Evolutionary conservation across 2,329 filamentous ascomycete genomes (phyloP).

Genomic region (Nigrospora osmanthi): DNA sequence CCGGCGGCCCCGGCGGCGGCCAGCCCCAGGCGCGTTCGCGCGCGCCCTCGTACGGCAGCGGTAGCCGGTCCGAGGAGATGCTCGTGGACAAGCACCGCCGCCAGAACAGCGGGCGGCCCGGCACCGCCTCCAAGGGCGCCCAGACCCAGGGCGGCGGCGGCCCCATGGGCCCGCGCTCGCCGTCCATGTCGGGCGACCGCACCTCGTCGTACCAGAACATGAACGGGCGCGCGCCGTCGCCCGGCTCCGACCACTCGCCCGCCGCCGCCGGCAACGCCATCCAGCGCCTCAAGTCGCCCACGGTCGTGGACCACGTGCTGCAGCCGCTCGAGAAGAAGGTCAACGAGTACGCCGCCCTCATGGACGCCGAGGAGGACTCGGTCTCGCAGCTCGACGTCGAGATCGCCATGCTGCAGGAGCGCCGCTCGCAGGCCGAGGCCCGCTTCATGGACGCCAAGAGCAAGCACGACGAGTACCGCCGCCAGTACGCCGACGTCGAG

Average conservation of each 20-base stretch:
- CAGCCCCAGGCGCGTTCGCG: constrained; percentile 7
- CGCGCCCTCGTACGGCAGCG: constrained; percentile 17
- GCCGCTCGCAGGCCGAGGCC: constrained; percentile 29
- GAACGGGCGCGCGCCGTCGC: constrained; percentile 2
- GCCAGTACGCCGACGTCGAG: constrained; percentile 33
- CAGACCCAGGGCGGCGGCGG: constrained; percentile 3
- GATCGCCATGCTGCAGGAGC: constrained; percentile 30
- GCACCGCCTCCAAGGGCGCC: neutral
- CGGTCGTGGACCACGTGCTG: constrained; percentile 32
- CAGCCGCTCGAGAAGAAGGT: constrained; percentile 37
- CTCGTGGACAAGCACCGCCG: constrained; percentile 18
- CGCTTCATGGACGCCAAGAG: constrained; percentile 32
- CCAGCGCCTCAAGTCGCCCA: constrained; percentile 35
- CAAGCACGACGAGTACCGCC: constrained; percentile 35
- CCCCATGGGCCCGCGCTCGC: constrained; percentile 1
- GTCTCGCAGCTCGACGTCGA: constrained; percentile 35
- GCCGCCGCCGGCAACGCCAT: constrained; percentile 17
- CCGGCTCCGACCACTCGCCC: neutral
- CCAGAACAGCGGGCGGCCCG: constrained; percentile 14
- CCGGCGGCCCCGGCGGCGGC: constrained; percentile 13
- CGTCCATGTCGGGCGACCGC: neutral
- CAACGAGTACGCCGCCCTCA: constrained; percentile 31
- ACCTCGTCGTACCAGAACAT: too few relatives aligned
- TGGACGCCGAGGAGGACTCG: constrained; percentile 31
- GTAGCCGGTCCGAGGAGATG: constrained; percentile 21